A percentile compares a stretch with the other conserved stretches of the same genome.
These are phyloP conservation scores for Picea glauca DNA, from an alignment of 75 land plant genomes.

Conservation along the genomic window DNA sequence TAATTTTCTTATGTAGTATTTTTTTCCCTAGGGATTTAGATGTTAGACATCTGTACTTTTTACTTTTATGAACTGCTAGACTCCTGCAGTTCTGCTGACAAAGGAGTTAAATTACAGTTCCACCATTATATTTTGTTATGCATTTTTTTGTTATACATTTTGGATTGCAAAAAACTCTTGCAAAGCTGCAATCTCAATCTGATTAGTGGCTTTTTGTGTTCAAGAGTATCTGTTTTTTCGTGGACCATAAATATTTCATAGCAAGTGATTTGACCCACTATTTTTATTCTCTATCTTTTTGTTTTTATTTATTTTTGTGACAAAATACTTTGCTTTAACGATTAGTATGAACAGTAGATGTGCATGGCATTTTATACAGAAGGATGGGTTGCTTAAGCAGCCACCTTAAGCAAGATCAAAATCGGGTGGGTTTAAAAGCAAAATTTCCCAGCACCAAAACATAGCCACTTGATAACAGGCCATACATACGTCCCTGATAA, in stretches of 20 bases:
- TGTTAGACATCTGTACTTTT: neutral
- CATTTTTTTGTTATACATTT: neutral
- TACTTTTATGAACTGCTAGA: neutral
- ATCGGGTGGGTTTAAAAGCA: too few species aligned
- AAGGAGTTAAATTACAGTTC: constrained; percentile 4
- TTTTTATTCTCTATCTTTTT: neutral
- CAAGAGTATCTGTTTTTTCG: neutral
- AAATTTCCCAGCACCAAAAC: too few species aligned
- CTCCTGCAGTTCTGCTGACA: neutral
- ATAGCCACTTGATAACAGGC: too few species aligned
- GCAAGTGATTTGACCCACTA: neutral
- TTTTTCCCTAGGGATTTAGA: neutral
- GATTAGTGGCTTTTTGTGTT: neutral
- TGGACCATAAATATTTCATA: neutral
- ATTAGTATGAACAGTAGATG: too few species aligned
- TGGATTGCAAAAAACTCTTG: neutral
- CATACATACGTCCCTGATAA: too few species aligned
- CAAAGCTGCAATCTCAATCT: neutral
- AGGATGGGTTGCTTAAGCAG: too few species aligned
- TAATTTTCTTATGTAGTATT: neutral
- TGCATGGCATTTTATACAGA: too few species aligned
- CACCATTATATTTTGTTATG: neutral
- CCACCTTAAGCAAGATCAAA: too few species aligned
- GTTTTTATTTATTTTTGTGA: too few species aligned
- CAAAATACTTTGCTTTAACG: too few species aligned